Evolutionary conservation across 2,329 filamentous ascomycete genomes (phyloP), one percentile per base, ranked within the genome.

Genomic region (Phoma sp.): DNA sequence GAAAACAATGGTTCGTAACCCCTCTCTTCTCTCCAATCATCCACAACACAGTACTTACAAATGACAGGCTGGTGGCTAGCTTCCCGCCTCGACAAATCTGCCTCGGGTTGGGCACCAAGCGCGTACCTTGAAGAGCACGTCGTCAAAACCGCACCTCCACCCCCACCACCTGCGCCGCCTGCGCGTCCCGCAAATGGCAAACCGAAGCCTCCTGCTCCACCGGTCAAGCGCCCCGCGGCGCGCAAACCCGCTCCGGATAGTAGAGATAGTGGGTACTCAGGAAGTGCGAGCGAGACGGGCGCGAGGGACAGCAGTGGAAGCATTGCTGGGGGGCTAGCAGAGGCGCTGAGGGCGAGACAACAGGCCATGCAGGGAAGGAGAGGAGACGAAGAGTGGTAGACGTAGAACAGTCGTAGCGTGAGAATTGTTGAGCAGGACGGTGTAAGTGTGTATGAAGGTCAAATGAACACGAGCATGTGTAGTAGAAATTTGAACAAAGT

Each of bases 101-200:
- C 85, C n/a, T 91, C 95, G 76, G 95, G 92, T 46, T 99, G 95
- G 95, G 87, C 95, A 3, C 95, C 95, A 0, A 90, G 93, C 19
- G 92, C 94, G 19, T 99, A 99, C 70, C 88, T 99, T 8, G 90
- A 98, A 77, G 93, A 97, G 77, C 84, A 90, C 72, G 84, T 83
- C 21, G 67, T 73, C 43, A 75, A 75, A 22, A 79, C 85, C 12
- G 80, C 87, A 9, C 84, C 85, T 4, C 83, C 85, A 15, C 77
- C 80, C 2, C 74, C 77, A 13, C 80, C 81, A 4, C 76, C 81
- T 27, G 77, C 74, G 7, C 73, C 73, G 27, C 71, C 77, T 29
- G 75, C 80, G 12, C 88, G 90, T 13, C 88, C 88, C 9, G 86
- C 89, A 1, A 85, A 88, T 58, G 75, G 76, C 43, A 93, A 92